A percentile compares a stretch with the other conserved stretches of the same genome.
Conservation (phyloP, 345 rosid genomes). For the Aegle marmelos region DNA sequence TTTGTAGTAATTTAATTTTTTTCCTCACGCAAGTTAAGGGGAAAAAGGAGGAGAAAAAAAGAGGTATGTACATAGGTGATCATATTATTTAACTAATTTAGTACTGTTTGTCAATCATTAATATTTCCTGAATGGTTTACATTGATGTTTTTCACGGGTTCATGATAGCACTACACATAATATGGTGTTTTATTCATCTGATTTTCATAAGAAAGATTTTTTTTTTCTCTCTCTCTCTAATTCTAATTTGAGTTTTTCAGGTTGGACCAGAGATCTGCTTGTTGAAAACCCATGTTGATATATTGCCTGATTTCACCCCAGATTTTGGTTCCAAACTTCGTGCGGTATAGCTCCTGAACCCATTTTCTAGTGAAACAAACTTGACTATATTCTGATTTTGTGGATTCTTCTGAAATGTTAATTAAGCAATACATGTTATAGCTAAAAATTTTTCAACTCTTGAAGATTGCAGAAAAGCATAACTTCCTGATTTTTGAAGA, state of each 20-base stretch:
- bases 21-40: too few relatives aligned
- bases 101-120: too few relatives aligned
- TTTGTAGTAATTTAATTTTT: too few relatives aligned
- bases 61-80: background rate
- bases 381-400: background rate
- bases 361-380: background rate
- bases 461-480: constrained; percentile 82
- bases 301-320: constrained; percentile 86
- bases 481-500: constrained; percentile 93
- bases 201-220: background rate
- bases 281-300: constrained; percentile 95
- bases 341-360: constrained; percentile 40
- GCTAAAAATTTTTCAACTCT: background rate
- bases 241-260: constrained; percentile 33
- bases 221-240: background rate
- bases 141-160: background rate
- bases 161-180: background rate
- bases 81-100: background rate
- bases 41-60: too few relatives aligned
- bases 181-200: background rate
- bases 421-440: background rate
- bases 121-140: background rate
- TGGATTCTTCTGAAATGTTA: background rate
- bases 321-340: constrained; percentile 91
- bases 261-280: constrained; percentile 96